phyloP scores from a whole-genome alignment of 1,139 yeast species.

The Diutina ranongensis region DNA sequence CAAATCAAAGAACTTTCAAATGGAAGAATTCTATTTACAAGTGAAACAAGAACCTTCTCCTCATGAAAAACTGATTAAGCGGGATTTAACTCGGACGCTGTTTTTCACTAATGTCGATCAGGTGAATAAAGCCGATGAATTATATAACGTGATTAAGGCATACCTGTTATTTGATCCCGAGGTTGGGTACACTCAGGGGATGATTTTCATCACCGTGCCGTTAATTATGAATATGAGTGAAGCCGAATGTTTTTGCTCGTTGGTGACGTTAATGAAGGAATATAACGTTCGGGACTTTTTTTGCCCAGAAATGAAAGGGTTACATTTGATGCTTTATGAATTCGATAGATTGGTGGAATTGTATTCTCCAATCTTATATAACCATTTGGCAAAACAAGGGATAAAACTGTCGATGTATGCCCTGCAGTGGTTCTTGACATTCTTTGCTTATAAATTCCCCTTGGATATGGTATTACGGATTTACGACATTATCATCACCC shows the following conservation, averaged over 20 bases:
- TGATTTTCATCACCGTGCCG: conserved; percentile 89
- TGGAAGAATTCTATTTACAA: conserved; percentile 59
- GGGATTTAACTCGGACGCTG: conserved; percentile 79
- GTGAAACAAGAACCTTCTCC: conserved; percentile 41
- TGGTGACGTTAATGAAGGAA: conserved; percentile 75
- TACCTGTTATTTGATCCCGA: conserved; percentile 82
- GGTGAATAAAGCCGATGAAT: conserved; percentile 39
- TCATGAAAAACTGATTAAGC: conserved; percentile 65
- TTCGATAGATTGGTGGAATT: conserved; percentile 78
- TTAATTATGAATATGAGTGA: conserved; percentile 72
- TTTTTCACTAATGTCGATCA: conserved; percentile 56
- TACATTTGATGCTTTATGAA: conserved; percentile 74
- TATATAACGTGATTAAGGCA: conserved; percentile 69
- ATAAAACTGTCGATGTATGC: conserved; percentile 90
- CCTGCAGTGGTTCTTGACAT: conserved; percentile 89
- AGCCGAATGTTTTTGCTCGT: conserved; percentile 72
- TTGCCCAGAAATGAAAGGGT: conserved; percentile 87
- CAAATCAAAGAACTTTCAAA: conserved; percentile 59
- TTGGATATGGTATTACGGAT: conserved; percentile 71
- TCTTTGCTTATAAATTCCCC: conserved; percentile 91
- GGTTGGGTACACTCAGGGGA: conserved; percentile 95
- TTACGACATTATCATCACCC: conserved; percentile 75
- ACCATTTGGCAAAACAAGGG: conserved; percentile 75
- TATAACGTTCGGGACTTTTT: conserved; percentile 69
- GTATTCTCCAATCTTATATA: conserved; percentile 52